Base-by-base conservation (phyloP, 768 basidiomycete species). In the Hericium rajendrae region DNA sequence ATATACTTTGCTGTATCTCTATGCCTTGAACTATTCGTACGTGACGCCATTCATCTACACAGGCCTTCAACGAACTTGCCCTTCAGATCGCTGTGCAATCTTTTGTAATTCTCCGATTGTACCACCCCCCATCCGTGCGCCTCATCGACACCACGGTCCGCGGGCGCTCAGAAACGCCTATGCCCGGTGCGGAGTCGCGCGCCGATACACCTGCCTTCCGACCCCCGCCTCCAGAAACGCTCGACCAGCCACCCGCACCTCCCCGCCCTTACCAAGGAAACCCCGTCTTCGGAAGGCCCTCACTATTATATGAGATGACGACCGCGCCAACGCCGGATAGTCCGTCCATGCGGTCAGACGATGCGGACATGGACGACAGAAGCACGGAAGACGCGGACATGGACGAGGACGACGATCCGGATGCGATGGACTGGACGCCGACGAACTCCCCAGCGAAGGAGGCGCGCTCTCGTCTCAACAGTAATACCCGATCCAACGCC, bases 251-350 rank as follows among this genome's bases (percentile, higher is more conserved):
- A 84, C 16, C 56, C 48, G 22, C 58, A 57, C 61, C 73, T 6
- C 18, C 65, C 72, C 32, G 32, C 32, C 20, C 60, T 32, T 48
- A 60, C 18, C 28, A 57, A 15, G 20, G 57, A 0, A 73, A 73
- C 38, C 88, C 84, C 13, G 71, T 91, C 40, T 91, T 91, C 62
- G 89, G 89, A 4, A 64, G 80, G 6, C 79, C 89, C 4, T 91
- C 89, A 1, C 70, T 89, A 28, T 65, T 73, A 15, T 65, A 70
- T 20, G 48, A 71, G n/a, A 67, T 13, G 60, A 67, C 11, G 61
- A 62, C 13, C 65, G 68, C 37, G 62, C 67, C 13, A 24, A 28
- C 55, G 16, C 57, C 58, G 4, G 49, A 54, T 6, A 50, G 22
- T 12, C 20, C 49, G 49, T 32, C 32, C 8, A 32, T 32, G 32